Evolutionary conservation across 257 asterid species (phyloP).

Genomic region (Solanum lignicaule): DNA sequence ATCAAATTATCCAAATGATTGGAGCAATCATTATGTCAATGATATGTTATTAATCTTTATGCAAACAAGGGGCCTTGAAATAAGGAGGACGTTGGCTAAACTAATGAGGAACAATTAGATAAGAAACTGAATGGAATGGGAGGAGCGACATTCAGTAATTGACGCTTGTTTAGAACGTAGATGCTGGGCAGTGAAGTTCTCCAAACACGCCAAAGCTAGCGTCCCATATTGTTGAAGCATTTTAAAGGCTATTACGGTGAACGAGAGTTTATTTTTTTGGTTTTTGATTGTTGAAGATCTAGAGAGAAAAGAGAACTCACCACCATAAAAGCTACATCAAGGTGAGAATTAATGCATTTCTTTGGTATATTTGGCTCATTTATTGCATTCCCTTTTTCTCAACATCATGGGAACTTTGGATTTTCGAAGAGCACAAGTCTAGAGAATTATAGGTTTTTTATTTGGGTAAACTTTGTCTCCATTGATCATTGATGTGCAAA

Average conservation of each 20-base stretch:
- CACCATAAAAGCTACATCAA: neutral
- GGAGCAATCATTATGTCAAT: neutral
- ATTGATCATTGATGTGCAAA: neutral
- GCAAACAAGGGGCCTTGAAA: neutral
- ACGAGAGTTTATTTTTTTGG: neutral
- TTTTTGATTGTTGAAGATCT: neutral
- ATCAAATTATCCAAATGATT: neutral
- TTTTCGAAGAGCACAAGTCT: neutral
- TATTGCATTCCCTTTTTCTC: neutral
- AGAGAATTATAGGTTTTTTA: no score
- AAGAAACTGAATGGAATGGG: neutral
- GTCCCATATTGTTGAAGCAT: neutral
- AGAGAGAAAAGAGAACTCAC: neutral
- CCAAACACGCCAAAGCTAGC: neutral
- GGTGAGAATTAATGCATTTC: neutral
- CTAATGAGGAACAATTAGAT: neutral
- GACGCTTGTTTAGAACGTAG: neutral
- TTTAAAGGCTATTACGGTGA: neutral
- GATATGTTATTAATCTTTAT: neutral
- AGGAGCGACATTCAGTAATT: neutral
- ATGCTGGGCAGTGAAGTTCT: neutral
- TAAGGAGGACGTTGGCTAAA: neutral
- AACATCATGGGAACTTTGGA: neutral
- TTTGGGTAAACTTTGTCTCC: neutral
- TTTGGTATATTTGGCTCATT: neutral